Evolutionary conservation across 2,329 filamentous ascomycete species (phyloP).

Genomic region (Xylariaceae sp.): DNA sequence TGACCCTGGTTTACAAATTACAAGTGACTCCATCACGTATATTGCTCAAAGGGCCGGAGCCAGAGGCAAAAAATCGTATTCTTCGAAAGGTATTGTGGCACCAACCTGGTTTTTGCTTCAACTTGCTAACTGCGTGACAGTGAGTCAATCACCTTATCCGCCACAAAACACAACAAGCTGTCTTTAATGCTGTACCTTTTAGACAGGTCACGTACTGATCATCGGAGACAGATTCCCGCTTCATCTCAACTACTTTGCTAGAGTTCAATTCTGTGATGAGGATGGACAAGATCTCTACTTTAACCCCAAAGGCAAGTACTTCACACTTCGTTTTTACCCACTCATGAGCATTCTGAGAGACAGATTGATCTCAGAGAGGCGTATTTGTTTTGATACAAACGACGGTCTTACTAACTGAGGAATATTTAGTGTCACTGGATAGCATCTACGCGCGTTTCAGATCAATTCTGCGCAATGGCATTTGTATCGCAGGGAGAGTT

Average conservation of each 20-base stretch:
- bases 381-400: too few relatives aligned
- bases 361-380: too few relatives aligned
- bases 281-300: slow-evolving; percentile 61
- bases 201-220: too few relatives aligned
- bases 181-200: too few relatives aligned
- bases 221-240: slow-evolving; percentile 44
- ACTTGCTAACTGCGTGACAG: too few relatives aligned
- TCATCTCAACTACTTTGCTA: slow-evolving; percentile 60
- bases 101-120: too few relatives aligned
- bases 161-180: too few relatives aligned
- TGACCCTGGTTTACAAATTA: slow-evolving; percentile 51
- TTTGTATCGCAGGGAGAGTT: slow-evolving; percentile 59
- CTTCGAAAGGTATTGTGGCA: slow-evolving; percentile 54
- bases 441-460: slow-evolving; percentile 58
- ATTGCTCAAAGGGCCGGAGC: slow-evolving; percentile 56
- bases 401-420: too few relatives aligned
- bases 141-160: too few relatives aligned
- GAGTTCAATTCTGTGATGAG: slow-evolving; percentile 73
- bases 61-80: slow-evolving; percentile 67
- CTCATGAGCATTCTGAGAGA: too few relatives aligned
- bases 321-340: too few relatives aligned
- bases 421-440: slow-evolving; percentile 38
- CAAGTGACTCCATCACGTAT: slow-evolving; percentile 58
- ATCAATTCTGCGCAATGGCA: slow-evolving; percentile 51
- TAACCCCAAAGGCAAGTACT: slow-evolving; percentile 38